Evolutionary conservation across 805 yeast genomes (phyloP).

Genomic region (Metschnikowia noctiluminum): DNA sequence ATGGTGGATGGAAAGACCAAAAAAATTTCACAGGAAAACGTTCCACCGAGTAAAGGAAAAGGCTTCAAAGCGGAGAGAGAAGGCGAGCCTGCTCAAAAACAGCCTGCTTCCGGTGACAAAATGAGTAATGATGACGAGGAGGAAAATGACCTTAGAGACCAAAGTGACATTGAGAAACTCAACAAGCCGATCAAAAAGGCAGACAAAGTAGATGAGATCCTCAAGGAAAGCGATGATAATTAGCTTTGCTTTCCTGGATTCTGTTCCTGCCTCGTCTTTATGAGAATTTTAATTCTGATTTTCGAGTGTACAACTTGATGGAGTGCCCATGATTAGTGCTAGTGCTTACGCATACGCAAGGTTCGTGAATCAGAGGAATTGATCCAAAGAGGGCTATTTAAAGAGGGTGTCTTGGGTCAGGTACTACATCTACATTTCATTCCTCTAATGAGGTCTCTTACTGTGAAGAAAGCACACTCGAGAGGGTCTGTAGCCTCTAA

Average conservation of each 20-base stretch:
- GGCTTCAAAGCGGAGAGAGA: constrained; percentile 13
- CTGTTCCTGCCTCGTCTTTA: not conserved
- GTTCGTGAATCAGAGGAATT: too few relatives aligned
- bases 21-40: constrained; percentile 2
- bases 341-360: too few relatives aligned
- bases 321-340: too few relatives aligned
- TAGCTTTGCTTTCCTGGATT: not conserved
- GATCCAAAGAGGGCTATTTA: too few relatives aligned
- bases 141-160: not conserved
- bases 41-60: constrained; percentile 3
- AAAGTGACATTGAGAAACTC: not conserved
- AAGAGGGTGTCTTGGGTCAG: too few relatives aligned
- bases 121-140: not conserved
- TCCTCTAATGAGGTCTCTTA: too few relatives aligned
- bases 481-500: too few relatives aligned
- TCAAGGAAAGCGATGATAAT: constrained; percentile 7
- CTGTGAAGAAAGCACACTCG: too few relatives aligned
- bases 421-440: too few relatives aligned
- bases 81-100: not conserved
- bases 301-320: too few relatives aligned
- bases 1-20: constrained; percentile 17
- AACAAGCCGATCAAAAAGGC: constrained; percentile 2
- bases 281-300: not conserved
- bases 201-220: constrained; percentile 8
- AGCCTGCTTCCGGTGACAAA: not conserved